A percentile compares a stretch with the other conserved stretches of the same genome.
These are phyloP conservation scores for Cystoisospora suis DNA, from an alignment of 169 alveolate genomes.

Conservation along the genomic window DNA sequence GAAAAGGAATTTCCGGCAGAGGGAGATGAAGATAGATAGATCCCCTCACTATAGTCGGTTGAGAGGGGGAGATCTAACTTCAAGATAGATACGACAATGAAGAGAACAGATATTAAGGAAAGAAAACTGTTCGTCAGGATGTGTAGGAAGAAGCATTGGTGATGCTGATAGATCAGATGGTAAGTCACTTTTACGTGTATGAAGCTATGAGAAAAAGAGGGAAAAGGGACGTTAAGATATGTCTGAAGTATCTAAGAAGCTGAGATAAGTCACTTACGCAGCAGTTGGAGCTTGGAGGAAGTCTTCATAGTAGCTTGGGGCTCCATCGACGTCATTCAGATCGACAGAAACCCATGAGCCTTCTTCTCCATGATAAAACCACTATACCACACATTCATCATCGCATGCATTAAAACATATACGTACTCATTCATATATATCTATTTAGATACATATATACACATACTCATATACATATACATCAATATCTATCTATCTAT, in stretches of 20 bases:
- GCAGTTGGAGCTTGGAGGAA: slow-evolving; percentile 14
- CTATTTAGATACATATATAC: too few species aligned
- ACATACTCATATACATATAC: too few species aligned
- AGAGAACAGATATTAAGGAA: neutral
- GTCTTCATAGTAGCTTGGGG: slow-evolving; percentile 25
- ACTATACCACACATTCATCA: slow-evolving; percentile 4
- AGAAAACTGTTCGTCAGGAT: neutral
- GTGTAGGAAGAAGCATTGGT: neutral
- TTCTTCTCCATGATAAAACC: neutral
- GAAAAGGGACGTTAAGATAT: neutral
- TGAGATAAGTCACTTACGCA: neutral
- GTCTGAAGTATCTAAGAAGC: too few species aligned
- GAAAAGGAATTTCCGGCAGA: too few species aligned
- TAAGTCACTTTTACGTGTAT: too few species aligned
- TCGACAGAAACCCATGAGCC: slow-evolving; percentile 8
- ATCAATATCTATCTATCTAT: too few species aligned
- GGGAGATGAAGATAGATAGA: too few species aligned
- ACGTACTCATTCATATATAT: neutral
- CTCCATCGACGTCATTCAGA: neutral
- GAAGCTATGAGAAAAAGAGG: neutral
- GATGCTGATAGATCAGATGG: too few species aligned
- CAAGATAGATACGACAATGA: neutral
- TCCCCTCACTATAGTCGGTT: too few species aligned
- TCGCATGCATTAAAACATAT: neutral
- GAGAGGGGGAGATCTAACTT: too few species aligned